Evolutionary conservation across 192 early-diverging fungal species (phyloP), one percentile per base, ranked within the genome.

Genomic region (Phlyctochytrium planicorne): DNA sequence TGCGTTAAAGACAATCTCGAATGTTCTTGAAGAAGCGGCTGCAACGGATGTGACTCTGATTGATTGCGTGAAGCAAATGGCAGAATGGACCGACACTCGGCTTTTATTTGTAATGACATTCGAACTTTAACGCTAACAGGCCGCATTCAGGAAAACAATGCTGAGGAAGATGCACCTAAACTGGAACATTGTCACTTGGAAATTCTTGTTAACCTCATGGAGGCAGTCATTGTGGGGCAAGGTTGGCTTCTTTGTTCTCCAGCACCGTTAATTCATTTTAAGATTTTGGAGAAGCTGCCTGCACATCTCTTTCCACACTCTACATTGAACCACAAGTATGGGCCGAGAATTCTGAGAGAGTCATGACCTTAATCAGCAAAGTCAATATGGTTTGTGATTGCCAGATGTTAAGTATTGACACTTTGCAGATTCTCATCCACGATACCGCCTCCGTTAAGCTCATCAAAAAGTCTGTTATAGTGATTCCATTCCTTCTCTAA

Each of bases 11-110:
- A 62, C 3, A 17, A 16, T 68, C 31, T n/a, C 59, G 16, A 16
- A 59, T 12, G 34, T 29, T n/a, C 52, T 37, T 47, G 67, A 68
- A n/a, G 67, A 62, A 40, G 24, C 55, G 1, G 59, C 27, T 10
- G 24, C 16, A 17, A 4, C n/a, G 52, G 67, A 34, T 12, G 14
- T 68, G 25, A 0, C 57, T 17, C 67, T 56, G 27, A n/a, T 16
- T 14, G 67, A 68, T 12, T 23, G 47, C 20, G 67, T 40, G 27
- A 40, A 40, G 23, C 68, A 70, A 25, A 14, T 70, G 12, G 31
- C 30, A 32, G 68, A 70, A 1, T 70, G 68, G 68, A 70, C 61
- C 3, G 68, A 70, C 40, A 6, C 40, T 47, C 40, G 40, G 6
- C 20, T 47, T 20, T 47, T 47, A 47, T 47, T 20, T 6, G 40